Evolutionary conservation across 2,329 filamentous ascomycete genomes (phyloP).

Genomic region (Arthroderma sp.): DNA sequence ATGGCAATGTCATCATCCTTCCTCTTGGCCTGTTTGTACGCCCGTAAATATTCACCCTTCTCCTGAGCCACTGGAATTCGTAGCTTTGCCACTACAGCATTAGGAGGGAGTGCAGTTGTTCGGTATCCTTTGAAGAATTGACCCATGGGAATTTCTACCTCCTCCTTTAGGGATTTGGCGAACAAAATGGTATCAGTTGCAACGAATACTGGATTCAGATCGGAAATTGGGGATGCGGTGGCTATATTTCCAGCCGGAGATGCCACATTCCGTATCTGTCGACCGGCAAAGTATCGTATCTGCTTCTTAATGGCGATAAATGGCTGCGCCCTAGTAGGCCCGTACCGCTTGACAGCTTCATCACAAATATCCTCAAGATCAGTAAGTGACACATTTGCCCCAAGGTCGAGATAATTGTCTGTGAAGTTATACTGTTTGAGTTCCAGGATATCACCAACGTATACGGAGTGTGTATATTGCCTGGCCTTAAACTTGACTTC

Average conservation of each 20-base stretch:
- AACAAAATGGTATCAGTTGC: constrained; percentile 72
- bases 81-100: constrained; percentile 76
- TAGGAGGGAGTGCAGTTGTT: constrained; percentile 63
- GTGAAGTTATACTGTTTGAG: constrained; percentile 68
- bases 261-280: constrained; percentile 95
- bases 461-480: constrained; percentile 80
- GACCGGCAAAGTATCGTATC: constrained; percentile 83
- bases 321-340: constrained; percentile 56
- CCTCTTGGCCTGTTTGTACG: constrained; percentile 92
- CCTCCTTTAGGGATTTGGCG: constrained; percentile 61
- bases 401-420: constrained; percentile 75
- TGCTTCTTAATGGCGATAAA: constrained; percentile 91
- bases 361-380: constrained; percentile 79
- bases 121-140: constrained; percentile 90
- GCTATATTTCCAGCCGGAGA: constrained; percentile 89
- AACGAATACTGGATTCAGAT: constrained; percentile 88
- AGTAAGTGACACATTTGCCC: constrained; percentile 83
- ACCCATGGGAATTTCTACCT: constrained; percentile 78
- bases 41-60: constrained; percentile 70
- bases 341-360: constrained; percentile 68
- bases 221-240: constrained; percentile 90
- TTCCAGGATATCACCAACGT: constrained; percentile 84
- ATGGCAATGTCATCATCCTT: constrained; percentile 99
- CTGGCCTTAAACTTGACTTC: constrained; percentile 97
- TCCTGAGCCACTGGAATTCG: constrained; percentile 66